These are phyloP conservation scores for Ustilago trichophora DNA, from an alignment of 1,284 basidiomycete species.

Conservation along the genomic window DNA sequence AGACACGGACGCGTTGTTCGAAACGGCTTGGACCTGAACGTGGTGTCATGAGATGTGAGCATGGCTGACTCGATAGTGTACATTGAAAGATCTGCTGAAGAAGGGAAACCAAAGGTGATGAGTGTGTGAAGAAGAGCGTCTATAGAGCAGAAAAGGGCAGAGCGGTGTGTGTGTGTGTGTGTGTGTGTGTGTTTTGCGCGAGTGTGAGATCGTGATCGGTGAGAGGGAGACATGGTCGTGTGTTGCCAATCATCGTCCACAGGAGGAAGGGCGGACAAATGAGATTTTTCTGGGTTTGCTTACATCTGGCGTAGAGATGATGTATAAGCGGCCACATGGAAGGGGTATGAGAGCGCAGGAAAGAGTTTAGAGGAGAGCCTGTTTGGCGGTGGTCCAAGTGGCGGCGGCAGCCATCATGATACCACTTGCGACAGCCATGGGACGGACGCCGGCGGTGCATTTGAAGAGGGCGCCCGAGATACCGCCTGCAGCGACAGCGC, in stretches of 20 bases:
- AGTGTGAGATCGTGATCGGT: too few relatives aligned
- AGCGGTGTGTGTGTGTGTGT: slow-evolving; percentile 33
- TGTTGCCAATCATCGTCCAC: too few relatives aligned
- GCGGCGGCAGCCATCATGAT: slow-evolving; percentile 88
- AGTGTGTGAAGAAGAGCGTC: slow-evolving; percentile 1
- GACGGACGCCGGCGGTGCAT: slow-evolving; percentile 89
- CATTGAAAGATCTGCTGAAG: slow-evolving; percentile 17
- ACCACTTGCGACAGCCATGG: slow-evolving; percentile 85
- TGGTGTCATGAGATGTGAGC: slow-evolving; percentile 11
- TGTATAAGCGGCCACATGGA: background rate
- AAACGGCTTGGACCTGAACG: too few relatives aligned
- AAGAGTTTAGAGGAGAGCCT: slow-evolving; percentile 27
- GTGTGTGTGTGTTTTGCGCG: too few relatives aligned
- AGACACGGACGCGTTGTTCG: too few relatives aligned
- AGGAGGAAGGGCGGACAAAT: too few relatives aligned
- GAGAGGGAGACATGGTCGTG: background rate
- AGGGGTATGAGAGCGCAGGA: background rate
- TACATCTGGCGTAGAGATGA: background rate
- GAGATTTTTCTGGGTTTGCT: background rate
- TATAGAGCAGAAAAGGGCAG: slow-evolving; percentile 20
- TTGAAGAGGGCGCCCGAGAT: slow-evolving; percentile 92
- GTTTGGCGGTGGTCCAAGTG: slow-evolving; percentile 75
- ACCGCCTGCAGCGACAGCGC: slow-evolving; percentile 90
- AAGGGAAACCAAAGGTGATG: background rate
- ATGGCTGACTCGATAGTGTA: slow-evolving; percentile 31